phyloP scores from a whole-genome alignment of 1,284 basidiomycete genomes.

The Caloboletus inedulis region DNA sequence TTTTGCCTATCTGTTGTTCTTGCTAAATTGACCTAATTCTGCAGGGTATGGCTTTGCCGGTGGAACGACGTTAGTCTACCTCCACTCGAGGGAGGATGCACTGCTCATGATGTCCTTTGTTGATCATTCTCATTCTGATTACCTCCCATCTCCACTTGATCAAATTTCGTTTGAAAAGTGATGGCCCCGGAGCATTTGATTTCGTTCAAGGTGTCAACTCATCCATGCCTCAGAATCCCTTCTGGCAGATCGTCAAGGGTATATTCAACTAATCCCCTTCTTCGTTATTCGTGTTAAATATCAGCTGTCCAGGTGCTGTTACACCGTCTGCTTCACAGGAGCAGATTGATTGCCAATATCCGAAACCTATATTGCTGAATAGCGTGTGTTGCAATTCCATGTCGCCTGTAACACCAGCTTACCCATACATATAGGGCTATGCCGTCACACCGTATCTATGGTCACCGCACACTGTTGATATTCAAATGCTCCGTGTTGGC shows the following conservation, averaged over 20 bases:
- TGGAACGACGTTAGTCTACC: slow-evolving; percentile 64
- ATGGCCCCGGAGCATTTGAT: slow-evolving; percentile 80
- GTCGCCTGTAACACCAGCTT: not conserved
- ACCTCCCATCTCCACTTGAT: not conserved
- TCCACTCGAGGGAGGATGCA: not conserved
- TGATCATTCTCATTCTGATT: not conserved
- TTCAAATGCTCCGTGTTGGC: slow-evolving; percentile 79
- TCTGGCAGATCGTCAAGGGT: slow-evolving; percentile 79
- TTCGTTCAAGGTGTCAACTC: slow-evolving; percentile 77
- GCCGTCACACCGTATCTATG: slow-evolving; percentile 71
- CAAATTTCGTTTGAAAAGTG: slow-evolving; percentile 38
- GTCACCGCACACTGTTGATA: slow-evolving; percentile 73
- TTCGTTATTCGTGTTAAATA: not conserved
- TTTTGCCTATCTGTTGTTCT: not conserved
- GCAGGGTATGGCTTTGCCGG: slow-evolving; percentile 71
- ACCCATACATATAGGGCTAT: slow-evolving; percentile 45
- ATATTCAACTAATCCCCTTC: slow-evolving; percentile 21
- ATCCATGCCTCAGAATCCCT: slow-evolving; percentile 64
- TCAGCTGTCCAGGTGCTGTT: slow-evolving; percentile 31
- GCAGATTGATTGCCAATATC: slow-evolving; percentile 71
- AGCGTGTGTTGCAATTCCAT: slow-evolving; percentile 30
- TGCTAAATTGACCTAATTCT: slow-evolving; percentile 1
- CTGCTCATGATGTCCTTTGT: slow-evolving; percentile 1
- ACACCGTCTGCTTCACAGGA: slow-evolving; percentile 58
- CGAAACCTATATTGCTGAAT: slow-evolving; percentile 80